A percentile compares a stretch with the other conserved stretches of the same genome.
phyloP scores from a whole-genome alignment of 257 asterid species.

The Solanum peruvianum region DNA sequence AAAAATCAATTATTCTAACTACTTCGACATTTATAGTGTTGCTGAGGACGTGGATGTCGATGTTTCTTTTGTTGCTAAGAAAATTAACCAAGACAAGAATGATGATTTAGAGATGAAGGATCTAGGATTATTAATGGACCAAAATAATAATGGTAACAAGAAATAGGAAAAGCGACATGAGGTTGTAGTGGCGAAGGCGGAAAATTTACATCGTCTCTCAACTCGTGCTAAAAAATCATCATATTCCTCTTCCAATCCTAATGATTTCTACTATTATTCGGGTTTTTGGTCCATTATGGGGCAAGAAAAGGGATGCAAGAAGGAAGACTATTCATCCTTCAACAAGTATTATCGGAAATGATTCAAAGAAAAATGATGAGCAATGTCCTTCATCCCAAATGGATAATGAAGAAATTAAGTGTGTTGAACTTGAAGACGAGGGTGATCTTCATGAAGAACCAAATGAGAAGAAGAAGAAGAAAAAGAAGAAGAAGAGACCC shows the following conservation, averaged over 20 bases:
- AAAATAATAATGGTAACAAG: neutral
- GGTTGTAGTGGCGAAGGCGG: neutral
- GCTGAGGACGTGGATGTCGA: neutral
- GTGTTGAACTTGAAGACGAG: slow-evolving; percentile 11
- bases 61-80: neutral
- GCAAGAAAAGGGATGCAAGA: slow-evolving; percentile 30
- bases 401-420: slow-evolving; percentile 7
- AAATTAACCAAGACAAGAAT: neutral
- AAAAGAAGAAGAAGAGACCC: slow-evolving; percentile 22
- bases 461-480: neutral
- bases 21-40: neutral
- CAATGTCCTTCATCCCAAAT: neutral
- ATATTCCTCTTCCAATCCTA: slow-evolving; percentile 13
- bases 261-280: slow-evolving; percentile 56
- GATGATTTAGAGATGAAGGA: neutral
- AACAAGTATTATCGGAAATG: neutral
- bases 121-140: neutral
- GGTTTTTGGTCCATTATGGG: slow-evolving; percentile 81
- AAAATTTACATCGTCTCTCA: slow-evolving; percentile 8
- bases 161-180: neutral
- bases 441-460: slow-evolving; percentile 9
- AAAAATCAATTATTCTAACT: neutral
- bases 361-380: neutral
- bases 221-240: slow-evolving; percentile 22
- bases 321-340: neutral